Evolutionary conservation across 768 basidiomycete species (phyloP).

Genomic region (Omphalotus guepiniiformis): DNA sequence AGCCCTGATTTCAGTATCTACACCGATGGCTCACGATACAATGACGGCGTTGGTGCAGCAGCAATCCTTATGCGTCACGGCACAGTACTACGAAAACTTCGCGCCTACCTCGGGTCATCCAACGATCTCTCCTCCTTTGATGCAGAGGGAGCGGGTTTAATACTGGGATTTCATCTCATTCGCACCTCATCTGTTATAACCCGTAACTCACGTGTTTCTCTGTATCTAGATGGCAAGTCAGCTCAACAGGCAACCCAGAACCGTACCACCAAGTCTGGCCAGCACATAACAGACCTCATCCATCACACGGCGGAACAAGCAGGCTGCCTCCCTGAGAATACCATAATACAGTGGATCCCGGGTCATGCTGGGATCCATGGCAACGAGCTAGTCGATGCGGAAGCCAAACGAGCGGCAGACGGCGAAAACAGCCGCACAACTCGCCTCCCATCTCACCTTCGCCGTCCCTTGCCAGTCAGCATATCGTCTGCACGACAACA

Average conservation of each 20-base stretch:
- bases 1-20: slow-evolving; percentile 1
- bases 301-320: not conserved
- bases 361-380: not conserved
- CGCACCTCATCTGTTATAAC: not conserved
- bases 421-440: not conserved
- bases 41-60: slow-evolving; percentile 4
- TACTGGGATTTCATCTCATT: not conserved
- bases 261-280: not conserved
- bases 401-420: not conserved
- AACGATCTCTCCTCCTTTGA: not conserved
- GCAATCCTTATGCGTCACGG: not conserved
- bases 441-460: not conserved
- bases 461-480: not conserved
- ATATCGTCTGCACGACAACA: not conserved
- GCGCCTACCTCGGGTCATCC: not conserved
- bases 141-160: not conserved
- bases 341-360: not conserved
- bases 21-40: slow-evolving; percentile 13
- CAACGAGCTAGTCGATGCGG: not conserved
- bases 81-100: not conserved
- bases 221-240: not conserved
- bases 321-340: not conserved
- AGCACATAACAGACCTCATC: not conserved
- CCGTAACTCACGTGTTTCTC: not conserved
- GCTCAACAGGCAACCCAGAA: not conserved